Percentiles rank a stretch among this genome's conserved stretches.
Conservation (phyloP, 2,329 filamentous ascomycete genomes). For the Byssoonygena ceratinophila region DNA sequence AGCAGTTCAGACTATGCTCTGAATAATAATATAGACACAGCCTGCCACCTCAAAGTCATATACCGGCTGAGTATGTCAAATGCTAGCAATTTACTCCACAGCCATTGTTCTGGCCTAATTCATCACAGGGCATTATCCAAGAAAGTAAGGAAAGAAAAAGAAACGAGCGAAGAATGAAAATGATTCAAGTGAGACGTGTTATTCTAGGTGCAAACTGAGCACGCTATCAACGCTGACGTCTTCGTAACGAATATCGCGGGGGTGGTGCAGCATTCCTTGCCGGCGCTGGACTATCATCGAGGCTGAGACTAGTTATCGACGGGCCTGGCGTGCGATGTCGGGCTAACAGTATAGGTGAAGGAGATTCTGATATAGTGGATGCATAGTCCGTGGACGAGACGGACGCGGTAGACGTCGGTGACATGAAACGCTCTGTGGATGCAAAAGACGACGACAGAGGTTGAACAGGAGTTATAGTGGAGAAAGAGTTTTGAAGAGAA, state of each 20-base stretch:
- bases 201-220: background rate
- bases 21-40: background rate
- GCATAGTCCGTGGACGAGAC: conserved; percentile 16
- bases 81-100: background rate
- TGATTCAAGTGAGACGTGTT: background rate
- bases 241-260: conserved; percentile 15
- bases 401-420: conserved; percentile 12
- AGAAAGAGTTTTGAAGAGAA: conserved; percentile 7
- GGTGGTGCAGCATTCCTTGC: conserved; percentile 3
- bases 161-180: too few species aligned
- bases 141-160: background rate
- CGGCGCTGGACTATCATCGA: conserved; percentile 10
- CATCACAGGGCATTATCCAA: conserved; percentile 3
- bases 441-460: conserved; percentile 16
- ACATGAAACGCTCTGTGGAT: conserved; percentile 15
- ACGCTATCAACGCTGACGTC: conserved; percentile 7
- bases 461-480: conserved; percentile 2
- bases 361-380: conserved; percentile 15
- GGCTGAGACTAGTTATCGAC: conserved; percentile 15
- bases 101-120: background rate
- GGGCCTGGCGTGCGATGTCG: conserved; percentile 12
- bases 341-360: conserved; percentile 11
- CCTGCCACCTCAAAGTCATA: background rate
- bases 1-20: background rate
- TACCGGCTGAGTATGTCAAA: background rate